Percentiles rank a stretch among this genome's conserved stretches.
Evolutionary conservation across 2,329 filamentous ascomycete species (phyloP).

Genomic region (Nigrograna mackinnonii): DNA sequence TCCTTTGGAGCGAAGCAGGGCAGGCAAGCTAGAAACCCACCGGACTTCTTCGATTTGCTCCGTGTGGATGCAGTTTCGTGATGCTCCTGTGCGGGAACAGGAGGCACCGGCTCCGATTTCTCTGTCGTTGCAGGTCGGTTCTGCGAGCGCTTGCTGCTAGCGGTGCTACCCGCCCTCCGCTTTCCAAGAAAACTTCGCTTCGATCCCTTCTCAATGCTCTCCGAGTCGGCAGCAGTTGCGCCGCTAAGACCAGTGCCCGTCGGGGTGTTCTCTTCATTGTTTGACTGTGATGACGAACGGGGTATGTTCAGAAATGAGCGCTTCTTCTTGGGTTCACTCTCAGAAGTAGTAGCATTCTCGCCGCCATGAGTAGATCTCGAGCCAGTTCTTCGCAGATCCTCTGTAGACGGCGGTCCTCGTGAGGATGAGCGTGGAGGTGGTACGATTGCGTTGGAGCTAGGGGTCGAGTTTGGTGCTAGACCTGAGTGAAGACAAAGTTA

Average conservation of each 20-base stretch:
- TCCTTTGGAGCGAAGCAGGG: conserved; percentile 71
- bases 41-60: conserved; percentile 47
- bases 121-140: conserved; percentile 37
- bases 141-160: conserved; percentile 51
- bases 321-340: conserved; percentile 37
- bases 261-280: conserved; percentile 33
- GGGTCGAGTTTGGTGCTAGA: conserved; percentile 8
- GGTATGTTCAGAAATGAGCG: conserved; percentile 42
- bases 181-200: conserved; percentile 51
- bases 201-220: conserved; percentile 49
- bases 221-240: conserved; percentile 48
- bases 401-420: conserved; percentile 22
- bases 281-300: conserved; percentile 30
- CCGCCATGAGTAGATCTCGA: conserved; percentile 17
- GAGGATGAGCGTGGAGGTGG: conserved; percentile 27
- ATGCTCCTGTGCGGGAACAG: conserved; percentile 28
- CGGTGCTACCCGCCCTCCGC: conserved; percentile 49
- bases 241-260: conserved; percentile 47
- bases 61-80: conserved; percentile 39
- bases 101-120: conserved; percentile 41
- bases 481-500: conserved; percentile 16
- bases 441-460: conserved; percentile 18
- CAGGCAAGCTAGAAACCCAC: conserved; percentile 55
- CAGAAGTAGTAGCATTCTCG: conserved; percentile 12
- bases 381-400: conserved; percentile 16